These are phyloP conservation scores for Kwoniella europaea DNA, from an alignment of 768 basidiomycete species.

Conservation along the genomic window DNA sequence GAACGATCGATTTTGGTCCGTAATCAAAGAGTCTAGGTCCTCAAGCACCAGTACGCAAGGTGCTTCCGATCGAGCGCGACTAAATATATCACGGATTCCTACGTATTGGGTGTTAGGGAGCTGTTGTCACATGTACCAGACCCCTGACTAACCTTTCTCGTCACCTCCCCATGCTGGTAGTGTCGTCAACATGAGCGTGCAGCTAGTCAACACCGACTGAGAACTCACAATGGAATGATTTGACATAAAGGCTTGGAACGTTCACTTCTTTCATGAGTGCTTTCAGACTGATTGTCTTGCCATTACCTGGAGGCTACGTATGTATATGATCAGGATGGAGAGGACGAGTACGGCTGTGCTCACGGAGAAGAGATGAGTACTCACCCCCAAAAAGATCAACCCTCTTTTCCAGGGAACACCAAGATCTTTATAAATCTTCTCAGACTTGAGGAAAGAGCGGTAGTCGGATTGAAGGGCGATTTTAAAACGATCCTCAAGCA, in stretches of 20 bases:
- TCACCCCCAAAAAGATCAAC: conserved; percentile 78
- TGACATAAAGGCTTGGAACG: conserved; percentile 77
- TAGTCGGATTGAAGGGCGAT: conserved; percentile 72
- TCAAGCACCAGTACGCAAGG: conserved; percentile 64
- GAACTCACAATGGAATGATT: conserved; percentile 71
- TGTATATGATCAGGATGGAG: not conserved
- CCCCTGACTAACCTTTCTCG: conserved; percentile 13
- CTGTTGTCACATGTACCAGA: not conserved
- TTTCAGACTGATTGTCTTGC: conserved; percentile 72
- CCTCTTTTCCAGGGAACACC: conserved; percentile 89
- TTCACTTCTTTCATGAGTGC: conserved; percentile 74
- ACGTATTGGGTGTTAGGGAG: not conserved
- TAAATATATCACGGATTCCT: conserved; percentile 70
- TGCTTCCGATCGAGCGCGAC: conserved; percentile 67
- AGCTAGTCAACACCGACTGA: not conserved
- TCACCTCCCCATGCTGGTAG: conserved; percentile 15
- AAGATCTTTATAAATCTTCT: conserved; percentile 72
- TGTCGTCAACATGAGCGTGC: not conserved
- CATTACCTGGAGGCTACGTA: conserved; percentile 66
- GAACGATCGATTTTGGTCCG: conserved; percentile 76
- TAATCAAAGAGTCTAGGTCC: conserved; percentile 79
- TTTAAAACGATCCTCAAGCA: conserved; percentile 65
- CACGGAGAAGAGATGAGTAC: not conserved
- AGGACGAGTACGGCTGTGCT: too few species aligned
- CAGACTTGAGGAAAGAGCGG: conserved; percentile 77